Percentiles rank a stretch among this genome's conserved stretches.
Conservation (phyloP, 257 asterid genomes). For the Sherardia arvensis region DNA sequence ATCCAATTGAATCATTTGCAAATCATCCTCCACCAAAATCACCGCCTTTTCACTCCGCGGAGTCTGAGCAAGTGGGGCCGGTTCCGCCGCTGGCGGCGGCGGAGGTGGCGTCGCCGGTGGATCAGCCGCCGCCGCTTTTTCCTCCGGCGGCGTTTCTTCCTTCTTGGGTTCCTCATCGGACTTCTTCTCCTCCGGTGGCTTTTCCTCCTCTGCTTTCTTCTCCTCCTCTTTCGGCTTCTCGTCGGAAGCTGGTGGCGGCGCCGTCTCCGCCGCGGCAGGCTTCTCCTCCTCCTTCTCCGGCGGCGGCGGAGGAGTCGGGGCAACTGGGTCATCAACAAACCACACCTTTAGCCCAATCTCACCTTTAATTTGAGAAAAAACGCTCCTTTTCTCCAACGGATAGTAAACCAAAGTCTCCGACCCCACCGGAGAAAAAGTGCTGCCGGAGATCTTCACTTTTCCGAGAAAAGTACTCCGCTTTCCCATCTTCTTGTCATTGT, state of each 20-base stretch:
- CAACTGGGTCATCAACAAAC: conserved; percentile 47
- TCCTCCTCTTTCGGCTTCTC: conserved; percentile 19
- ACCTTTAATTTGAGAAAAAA: conserved; percentile 85
- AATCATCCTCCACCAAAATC: conserved; percentile 4
- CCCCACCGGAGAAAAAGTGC: conserved; percentile 44
- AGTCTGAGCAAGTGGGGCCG: conserved; percentile 41
- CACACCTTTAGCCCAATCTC: conserved; percentile 71
- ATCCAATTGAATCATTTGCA: conserved; percentile 33
- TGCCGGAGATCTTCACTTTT: conserved; percentile 64
- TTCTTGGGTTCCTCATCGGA: conserved; percentile 21
- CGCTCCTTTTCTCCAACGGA: conserved; percentile 87
- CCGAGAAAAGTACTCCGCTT: conserved; percentile 75
- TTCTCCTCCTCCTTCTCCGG: conserved; percentile 12
- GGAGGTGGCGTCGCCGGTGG: conserved; percentile 16
- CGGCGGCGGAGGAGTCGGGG: conserved; percentile 10
- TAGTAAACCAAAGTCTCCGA: conserved; percentile 59
- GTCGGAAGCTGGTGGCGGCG: conserved; percentile 2
- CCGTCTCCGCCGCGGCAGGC: background rate
- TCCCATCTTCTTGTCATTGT: conserved; percentile 65
- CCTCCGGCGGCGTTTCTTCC: conserved; percentile 55
- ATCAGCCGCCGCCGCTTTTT: conserved; percentile 15
- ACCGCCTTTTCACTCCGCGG: conserved; percentile 17
- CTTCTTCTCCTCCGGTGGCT: conserved; percentile 9
- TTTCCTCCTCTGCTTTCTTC: conserved; percentile 10
- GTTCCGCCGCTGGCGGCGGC: conserved; percentile 24